Conservation (phyloP, 2,329 filamentous ascomycete genomes). For the Mollisia scopiformis region DNA sequence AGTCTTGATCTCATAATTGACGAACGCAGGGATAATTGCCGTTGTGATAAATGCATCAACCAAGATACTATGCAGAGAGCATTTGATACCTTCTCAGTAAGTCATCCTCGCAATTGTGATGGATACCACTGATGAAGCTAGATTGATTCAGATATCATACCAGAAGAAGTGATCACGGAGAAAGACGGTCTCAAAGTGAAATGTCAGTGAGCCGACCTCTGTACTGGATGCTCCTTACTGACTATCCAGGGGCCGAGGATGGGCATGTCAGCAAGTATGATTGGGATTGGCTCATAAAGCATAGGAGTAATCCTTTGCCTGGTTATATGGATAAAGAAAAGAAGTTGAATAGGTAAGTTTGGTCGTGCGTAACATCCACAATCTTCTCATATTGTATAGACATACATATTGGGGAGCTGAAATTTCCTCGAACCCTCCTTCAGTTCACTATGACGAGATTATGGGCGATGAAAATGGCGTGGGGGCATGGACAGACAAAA, state of each 20-base stretch:
- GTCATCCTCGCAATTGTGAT: conserved; percentile 22
- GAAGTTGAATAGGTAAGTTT: conserved; percentile 15
- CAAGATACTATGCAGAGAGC: conserved; percentile 70
- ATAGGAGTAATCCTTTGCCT: conserved; percentile 40
- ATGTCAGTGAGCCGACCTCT: conserved; percentile 46
- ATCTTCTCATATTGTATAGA: conserved; percentile 25
- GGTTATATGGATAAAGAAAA: conserved; percentile 33
- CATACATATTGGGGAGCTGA: conserved; percentile 42
- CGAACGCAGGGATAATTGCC: conserved; percentile 66
- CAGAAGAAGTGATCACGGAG: conserved; percentile 35
- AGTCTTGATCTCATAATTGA: conserved; percentile 15
- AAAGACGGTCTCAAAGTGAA: conserved; percentile 47
- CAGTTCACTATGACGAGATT: conserved; percentile 61
- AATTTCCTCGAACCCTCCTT: conserved; percentile 53
- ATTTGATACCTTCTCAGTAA: conserved; percentile 68
- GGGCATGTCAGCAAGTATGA: conserved; percentile 70
- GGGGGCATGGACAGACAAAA: conserved; percentile 62
- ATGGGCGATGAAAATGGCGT: conserved; percentile 60
- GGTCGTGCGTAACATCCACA: background rate
- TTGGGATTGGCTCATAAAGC: conserved; percentile 61
- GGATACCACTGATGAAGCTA: conserved; percentile 34
- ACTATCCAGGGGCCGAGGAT: conserved; percentile 59
- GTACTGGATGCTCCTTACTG: background rate
- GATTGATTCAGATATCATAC: conserved; percentile 49
- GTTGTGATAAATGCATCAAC: conserved; percentile 68